Conservation (phyloP, 2,329 filamentous ascomycete genomes). For the Paraphaeosphaeria minitans region DNA sequence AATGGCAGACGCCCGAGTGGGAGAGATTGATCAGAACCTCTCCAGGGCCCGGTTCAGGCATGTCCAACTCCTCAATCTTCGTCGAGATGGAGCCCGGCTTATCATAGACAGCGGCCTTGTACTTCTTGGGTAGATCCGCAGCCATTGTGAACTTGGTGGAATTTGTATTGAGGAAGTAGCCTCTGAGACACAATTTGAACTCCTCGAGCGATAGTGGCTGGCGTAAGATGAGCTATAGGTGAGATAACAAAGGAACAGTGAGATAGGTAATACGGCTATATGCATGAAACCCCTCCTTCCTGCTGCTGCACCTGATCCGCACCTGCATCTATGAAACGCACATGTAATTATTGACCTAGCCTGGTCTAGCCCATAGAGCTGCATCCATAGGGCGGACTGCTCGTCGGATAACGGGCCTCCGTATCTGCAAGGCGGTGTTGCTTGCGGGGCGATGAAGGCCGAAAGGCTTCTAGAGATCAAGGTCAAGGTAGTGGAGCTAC, state of each 20-base stretch:
- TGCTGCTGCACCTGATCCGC: background rate
- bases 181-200: background rate
- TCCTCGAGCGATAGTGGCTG: background rate
- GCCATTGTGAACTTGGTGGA: constrained; percentile 22
- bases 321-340: background rate
- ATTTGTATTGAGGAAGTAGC: background rate
- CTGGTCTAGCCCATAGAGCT: background rate
- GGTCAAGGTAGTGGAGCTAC: background rate
- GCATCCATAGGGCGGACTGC: background rate
- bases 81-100: constrained; percentile 68
- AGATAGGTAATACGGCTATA: background rate
- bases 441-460: background rate
- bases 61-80: constrained; percentile 67
- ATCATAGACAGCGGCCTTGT: constrained; percentile 69
- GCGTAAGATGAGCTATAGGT: background rate
- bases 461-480: background rate
- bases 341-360: background rate
- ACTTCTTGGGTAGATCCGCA: constrained; percentile 57
- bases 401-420: background rate
- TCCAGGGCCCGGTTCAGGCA: constrained; percentile 66
- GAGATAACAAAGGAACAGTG: background rate
- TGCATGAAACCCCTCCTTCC: background rate
- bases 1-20: constrained; percentile 70
- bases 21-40: constrained; percentile 68
- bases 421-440: background rate